Base-by-base conservation (phyloP, 371 early-diverging fungal genomes). In the Apophysomyces ossiformis region DNA sequence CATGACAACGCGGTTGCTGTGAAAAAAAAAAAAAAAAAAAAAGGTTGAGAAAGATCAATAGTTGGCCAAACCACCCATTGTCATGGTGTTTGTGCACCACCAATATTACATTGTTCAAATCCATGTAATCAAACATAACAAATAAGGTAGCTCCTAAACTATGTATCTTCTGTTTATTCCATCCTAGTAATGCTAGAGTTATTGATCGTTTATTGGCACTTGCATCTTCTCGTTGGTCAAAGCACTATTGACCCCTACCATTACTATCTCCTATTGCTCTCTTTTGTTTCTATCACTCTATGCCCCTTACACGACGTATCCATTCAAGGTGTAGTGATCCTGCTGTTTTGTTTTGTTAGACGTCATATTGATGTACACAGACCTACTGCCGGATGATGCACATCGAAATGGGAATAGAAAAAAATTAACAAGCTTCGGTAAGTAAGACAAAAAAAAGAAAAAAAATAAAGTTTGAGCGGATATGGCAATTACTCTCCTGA, bases 281-380 rank as follows among this genome's bases (percentile, higher is more conserved):
- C 54, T 21, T 26, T 26, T 21, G 5, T 50, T 50, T 50, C 21
- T 32, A 21, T 47, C 16, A 2, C 0, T n/a, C 15, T 43, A 4
- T 43, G 13, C 9, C 54, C 21, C 8, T 21, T 50, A 18, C 21
- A 21, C 9, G 21, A 41, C 8, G 41, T 8, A 41, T 41, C 41
- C 13, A 41, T 41, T 47, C 16, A 15, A 41, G 32, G 32, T 47
- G 43, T 1, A 16, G 38, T 38, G 18, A 26, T 63, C 39, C n/a
- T 60, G 60, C 41, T 38, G 38, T 67, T 37, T 38, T 11, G 21
- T 58, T 54, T 43, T 57, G 54, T 39, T 44, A 57, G n/a, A 39
- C 57, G 36, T 26, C 32, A 26, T 26, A 26, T 26, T 41, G 11
- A 41, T 41, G 13, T 41, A 13, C 41, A 41, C 41, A 41, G 41